A percentile compares a stretch with the other conserved stretches of the same genome.
Conservation (phyloP, 305 asterid genomes). For the Coffea humblotiana region DNA sequence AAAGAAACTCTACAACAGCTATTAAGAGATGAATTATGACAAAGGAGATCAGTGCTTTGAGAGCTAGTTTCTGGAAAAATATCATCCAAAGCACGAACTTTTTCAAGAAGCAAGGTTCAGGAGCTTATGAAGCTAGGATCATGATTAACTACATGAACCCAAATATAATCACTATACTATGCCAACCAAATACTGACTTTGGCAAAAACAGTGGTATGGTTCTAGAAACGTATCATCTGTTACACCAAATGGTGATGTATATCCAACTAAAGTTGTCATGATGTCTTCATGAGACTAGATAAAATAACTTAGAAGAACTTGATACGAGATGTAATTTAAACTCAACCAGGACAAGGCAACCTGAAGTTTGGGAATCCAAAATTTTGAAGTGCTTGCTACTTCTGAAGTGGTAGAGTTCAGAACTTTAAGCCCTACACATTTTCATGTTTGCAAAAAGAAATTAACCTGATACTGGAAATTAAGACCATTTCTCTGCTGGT, state of each 20-base stretch:
- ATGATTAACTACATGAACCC: background rate
- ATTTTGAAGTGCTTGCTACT: background rate
- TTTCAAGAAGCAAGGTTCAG: background rate
- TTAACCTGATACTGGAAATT: conserved; percentile 6
- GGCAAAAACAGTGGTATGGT: no score
- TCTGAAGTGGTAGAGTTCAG: background rate
- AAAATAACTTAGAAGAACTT: background rate
- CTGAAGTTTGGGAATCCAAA: background rate
- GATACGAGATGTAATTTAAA: background rate
- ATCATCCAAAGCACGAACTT: no score
- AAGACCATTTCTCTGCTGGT: background rate
- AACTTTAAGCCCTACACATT: background rate
- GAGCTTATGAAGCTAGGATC: background rate
- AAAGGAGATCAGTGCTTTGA: no score
- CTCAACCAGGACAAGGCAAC: background rate
- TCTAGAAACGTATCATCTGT: background rate
- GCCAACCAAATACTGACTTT: background rate
- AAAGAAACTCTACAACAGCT: background rate
- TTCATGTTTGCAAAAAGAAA: background rate
- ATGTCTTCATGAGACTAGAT: background rate
- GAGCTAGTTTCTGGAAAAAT: no score
- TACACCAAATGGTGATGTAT: background rate
- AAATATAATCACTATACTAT: background rate
- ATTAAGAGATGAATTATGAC: background rate
- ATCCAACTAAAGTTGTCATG: background rate